phyloP scores from a whole-genome alignment of 176 grass and related monocot species.

The Oryza officinalis region DNA sequence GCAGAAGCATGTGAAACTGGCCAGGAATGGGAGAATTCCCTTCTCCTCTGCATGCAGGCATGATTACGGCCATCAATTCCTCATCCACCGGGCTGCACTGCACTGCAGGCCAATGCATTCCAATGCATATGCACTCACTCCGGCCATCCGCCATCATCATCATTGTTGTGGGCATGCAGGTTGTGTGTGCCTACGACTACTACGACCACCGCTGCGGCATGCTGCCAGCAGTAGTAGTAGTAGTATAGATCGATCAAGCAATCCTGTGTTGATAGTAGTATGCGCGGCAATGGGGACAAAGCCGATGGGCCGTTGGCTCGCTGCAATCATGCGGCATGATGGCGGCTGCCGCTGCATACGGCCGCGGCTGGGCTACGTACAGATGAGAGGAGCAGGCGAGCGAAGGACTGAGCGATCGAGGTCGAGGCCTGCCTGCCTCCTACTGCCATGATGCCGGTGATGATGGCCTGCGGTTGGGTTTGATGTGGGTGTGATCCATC shows the following conservation, averaged over 20 bases:
- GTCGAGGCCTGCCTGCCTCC: not conserved
- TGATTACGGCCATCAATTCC: constrained; percentile 53
- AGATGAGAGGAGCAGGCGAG: not conserved
- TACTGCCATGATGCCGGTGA: not conserved
- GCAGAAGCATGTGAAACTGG: not conserved
- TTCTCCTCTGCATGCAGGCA: constrained; percentile 36
- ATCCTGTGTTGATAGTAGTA: constrained; percentile 32
- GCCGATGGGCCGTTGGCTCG: not conserved
- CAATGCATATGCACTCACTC: not conserved
- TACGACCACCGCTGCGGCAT: not conserved
- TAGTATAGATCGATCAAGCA: constrained; percentile 17
- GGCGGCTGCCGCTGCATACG: constrained; percentile 2
- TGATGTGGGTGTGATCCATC: not conserved
- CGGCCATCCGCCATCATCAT: constrained; percentile 2
- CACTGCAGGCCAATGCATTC: constrained; percentile 1
- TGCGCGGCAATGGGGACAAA: constrained; percentile 45
- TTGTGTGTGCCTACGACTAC: constrained; percentile 23
- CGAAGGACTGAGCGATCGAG: not conserved
- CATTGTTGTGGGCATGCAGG: constrained; percentile 12
- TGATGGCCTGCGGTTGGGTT: constrained; percentile 39
- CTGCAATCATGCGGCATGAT: constrained; percentile 54
- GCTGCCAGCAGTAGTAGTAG: not conserved
- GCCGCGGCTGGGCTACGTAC: not conserved
- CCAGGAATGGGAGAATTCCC: not conserved
- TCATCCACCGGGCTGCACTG: constrained; percentile 28